Percentiles rank a stretch among this genome's conserved stretches.
These are phyloP conservation scores for Lepidopterella palustris DNA, from an alignment of 495 filamentous ascomycete species.

Conservation along the genomic window DNA sequence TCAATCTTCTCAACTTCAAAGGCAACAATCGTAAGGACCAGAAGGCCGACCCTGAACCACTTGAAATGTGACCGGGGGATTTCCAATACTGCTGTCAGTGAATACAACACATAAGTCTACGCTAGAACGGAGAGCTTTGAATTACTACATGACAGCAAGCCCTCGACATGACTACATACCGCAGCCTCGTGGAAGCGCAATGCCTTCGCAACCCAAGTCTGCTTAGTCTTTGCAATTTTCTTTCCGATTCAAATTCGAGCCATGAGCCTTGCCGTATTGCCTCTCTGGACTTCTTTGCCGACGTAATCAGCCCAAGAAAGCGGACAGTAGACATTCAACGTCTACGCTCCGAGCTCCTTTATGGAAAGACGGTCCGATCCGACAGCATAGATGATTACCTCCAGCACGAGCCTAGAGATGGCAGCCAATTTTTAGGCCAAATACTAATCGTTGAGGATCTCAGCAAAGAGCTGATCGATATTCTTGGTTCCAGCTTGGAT, in stretches of 20 bases:
- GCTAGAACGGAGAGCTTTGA: not conserved
- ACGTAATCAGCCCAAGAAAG: not conserved
- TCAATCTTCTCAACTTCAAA: too few relatives aligned
- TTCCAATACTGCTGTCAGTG: not conserved
- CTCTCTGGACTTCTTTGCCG: constrained; percentile 8
- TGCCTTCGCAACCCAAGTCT: constrained; percentile 5
- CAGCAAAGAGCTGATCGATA: constrained; percentile 8
- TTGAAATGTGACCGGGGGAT: too few relatives aligned
- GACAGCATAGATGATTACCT: not conserved
- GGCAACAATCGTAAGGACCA: too few relatives aligned
- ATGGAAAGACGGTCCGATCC: not conserved
- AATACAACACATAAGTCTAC: not conserved
- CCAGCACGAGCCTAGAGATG: not conserved
- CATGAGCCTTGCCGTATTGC: not conserved
- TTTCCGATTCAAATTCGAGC: constrained; percentile 4
- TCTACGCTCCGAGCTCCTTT: not conserved
- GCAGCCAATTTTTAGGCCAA: not conserved
- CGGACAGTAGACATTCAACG: not conserved
- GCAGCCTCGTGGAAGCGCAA: constrained; percentile 4
- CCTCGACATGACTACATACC: not conserved
- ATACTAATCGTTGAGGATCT: constrained; percentile 23
- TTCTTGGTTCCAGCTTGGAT: constrained; percentile 4
- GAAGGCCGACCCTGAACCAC: too few relatives aligned
- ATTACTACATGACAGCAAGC: not conserved
- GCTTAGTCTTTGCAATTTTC: constrained; percentile 13